Conservation (phyloP, 208 protist species). For the Novymonas esmeraldas region DNA sequence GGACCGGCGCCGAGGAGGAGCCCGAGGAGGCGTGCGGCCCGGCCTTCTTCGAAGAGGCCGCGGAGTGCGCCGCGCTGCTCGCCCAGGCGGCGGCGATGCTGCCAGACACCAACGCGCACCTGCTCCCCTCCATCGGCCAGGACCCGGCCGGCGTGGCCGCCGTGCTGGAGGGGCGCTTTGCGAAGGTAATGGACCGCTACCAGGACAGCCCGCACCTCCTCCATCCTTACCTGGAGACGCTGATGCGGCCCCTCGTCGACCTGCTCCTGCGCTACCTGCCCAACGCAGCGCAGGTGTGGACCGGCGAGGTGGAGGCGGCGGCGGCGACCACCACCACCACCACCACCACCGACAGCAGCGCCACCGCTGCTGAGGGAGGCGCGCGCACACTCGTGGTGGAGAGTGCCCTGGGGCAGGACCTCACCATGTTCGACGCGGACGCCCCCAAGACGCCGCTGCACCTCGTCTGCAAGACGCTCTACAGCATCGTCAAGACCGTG, state of each 20-base stretch:
- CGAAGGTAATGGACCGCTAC: conserved; percentile 88
- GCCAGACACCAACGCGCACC: conserved; percentile 26
- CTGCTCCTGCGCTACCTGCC: conserved; percentile 62
- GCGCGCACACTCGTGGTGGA: conserved; percentile 22
- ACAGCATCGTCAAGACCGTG: conserved; percentile 93
- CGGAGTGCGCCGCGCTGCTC: conserved; percentile 52
- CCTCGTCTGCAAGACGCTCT: conserved; percentile 85
- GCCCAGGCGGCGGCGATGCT: conserved; percentile 38
- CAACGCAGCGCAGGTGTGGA: conserved; percentile 50
- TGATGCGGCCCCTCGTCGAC: conserved; percentile 81
- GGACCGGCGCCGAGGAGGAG: not conserved
- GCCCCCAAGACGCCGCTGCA: conserved; percentile 71
- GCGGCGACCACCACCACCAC: not conserved
- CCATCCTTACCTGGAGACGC: conserved; percentile 85
- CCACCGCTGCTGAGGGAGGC: not conserved
- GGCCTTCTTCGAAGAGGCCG: conserved; percentile 84
- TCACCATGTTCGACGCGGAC: conserved; percentile 83
- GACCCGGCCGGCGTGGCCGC: conserved; percentile 68
- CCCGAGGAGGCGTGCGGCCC: conserved; percentile 58
- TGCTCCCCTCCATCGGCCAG: conserved; percentile 61
- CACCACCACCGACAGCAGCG: not conserved
- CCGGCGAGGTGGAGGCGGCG: conserved; percentile 6
- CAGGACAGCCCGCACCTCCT: conserved; percentile 95
- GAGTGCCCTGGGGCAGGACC: conserved; percentile 59
- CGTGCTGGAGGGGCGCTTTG: conserved; percentile 58